Percentiles rank a stretch among this genome's conserved stretches.
phyloP scores from a whole-genome alignment of 2,329 filamentous ascomycete species.

The Penicillium sp. region DNA sequence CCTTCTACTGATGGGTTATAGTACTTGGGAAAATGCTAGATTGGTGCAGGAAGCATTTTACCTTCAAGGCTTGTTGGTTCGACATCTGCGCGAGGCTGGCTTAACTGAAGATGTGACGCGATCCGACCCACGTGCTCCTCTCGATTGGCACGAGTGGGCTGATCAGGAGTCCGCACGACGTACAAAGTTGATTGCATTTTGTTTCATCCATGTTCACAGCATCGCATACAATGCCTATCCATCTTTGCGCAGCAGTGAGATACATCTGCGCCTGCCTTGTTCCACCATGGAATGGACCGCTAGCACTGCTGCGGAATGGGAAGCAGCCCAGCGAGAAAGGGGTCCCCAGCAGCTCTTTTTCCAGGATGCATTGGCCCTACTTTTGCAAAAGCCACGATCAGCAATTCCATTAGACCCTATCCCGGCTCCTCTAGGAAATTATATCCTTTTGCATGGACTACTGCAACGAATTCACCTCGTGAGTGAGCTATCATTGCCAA shows the following conservation, averaged over 20 bases:
- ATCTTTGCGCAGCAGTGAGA: conserved; percentile 38
- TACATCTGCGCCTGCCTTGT: conserved; percentile 40
- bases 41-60: conserved; percentile 35
- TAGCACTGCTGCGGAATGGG: conserved; percentile 33
- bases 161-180: conserved; percentile 37
- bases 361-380: conserved; percentile 34
- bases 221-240: conserved; percentile 43
- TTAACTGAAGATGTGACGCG: conserved; percentile 27
- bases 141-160: conserved; percentile 40
- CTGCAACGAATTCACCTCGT: conserved; percentile 62
- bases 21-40: conserved; percentile 34
- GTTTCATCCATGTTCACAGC: conserved; percentile 41
- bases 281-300: conserved; percentile 40
- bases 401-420: conserved; percentile 32
- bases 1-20: conserved; percentile 34
- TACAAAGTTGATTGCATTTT: conserved; percentile 40
- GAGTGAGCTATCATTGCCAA: conserved; percentile 34
- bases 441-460: conserved; percentile 69
- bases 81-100: conserved; percentile 31
- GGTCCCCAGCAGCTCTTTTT: conserved; percentile 35
- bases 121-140: conserved; percentile 22
- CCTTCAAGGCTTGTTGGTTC: conserved; percentile 33
- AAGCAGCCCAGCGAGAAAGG: conserved; percentile 28
- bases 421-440: conserved; percentile 60
- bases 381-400: conserved; percentile 32